Percentiles rank a stretch among this genome's conserved stretches.
These are phyloP conservation scores for Xerocomellus chrysenteron DNA, from an alignment of 768 basidiomycete genomes.

Conservation along the genomic window DNA sequence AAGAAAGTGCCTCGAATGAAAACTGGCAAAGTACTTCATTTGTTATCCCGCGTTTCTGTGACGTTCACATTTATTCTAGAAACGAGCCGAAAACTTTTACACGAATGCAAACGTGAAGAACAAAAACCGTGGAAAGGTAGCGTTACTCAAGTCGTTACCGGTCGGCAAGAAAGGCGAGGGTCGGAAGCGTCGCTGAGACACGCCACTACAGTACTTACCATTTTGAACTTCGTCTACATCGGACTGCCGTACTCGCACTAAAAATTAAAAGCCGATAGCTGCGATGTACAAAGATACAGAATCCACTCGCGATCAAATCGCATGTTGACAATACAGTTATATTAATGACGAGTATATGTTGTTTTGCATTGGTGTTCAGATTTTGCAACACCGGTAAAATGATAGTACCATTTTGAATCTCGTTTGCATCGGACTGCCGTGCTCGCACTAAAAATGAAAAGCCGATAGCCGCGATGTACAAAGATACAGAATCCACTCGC, in stretches of 20 bases:
- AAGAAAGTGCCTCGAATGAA: constrained; percentile 82
- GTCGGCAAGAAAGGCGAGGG: constrained; percentile 49
- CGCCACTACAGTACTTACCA: constrained; percentile 13
- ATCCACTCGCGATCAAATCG: background rate
- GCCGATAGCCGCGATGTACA: constrained; percentile 10
- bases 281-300: constrained; percentile 15
- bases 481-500: constrained; percentile 8
- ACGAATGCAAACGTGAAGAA: constrained; percentile 83
- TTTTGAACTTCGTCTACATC: constrained; percentile 1
- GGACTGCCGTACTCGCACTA: constrained; percentile 7
- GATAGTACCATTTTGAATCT: constrained; percentile 5
- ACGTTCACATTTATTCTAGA: constrained; percentile 43
- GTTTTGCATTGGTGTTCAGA: too few relatives aligned
- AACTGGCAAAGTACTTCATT: constrained; percentile 74
- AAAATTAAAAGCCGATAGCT: constrained; percentile 7
- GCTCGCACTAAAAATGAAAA: constrained; percentile 8
- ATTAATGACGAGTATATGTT: too few relatives aligned
- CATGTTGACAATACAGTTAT: background rate
- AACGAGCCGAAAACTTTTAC: constrained; percentile 90
- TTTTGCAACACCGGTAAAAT: too few relatives aligned
- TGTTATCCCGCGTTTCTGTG: background rate
- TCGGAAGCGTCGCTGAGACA: constrained; percentile 36
- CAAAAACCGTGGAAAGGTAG: constrained; percentile 68
- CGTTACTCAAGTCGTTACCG: constrained; percentile 55
- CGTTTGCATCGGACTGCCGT: constrained; percentile 1